Base-by-base conservation (phyloP, 2,329 filamentous ascomycete species). In the Purpureocillium takamizusanense region DNA sequence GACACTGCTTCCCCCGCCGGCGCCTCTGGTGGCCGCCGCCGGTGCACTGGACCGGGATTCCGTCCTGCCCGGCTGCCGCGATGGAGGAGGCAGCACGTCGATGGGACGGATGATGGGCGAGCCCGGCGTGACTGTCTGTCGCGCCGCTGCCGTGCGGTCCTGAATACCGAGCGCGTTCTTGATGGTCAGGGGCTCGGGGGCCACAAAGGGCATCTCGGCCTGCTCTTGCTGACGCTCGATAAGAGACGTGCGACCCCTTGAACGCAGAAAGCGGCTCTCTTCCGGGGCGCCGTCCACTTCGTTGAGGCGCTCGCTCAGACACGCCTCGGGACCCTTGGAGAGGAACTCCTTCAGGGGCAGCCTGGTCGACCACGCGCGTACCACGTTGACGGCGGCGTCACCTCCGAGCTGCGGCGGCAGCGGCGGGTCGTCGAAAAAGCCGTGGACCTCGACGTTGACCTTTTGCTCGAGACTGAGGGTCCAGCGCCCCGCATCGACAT, bases 341-440 rank as follows among this genome's bases (percentile, higher is more conserved):
- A 81, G 49, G 34, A 78, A 81, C 2, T 78, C 68, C 39, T 64
- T 50, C 18, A 77, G 56, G n/a, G 69, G 57, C 40, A 74, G 43
- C 44, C 69, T 63, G 15, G 67, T 67, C 32, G 73, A 63, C 61
- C 76, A 74, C 0, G 74, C 58, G 3, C 73, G 60, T 4, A 74
- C 61, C 6, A 25, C 21, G 21, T 25, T 25, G 21, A 25, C 21
- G 6, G 21, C 21, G 0, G 62, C 64, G 1, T 40, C 35, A 11
- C 17, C 37, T 10, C 38, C 38, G 1, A 16, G 36, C 11, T 35
- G 33, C 18, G 30, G 36, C 29, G 13, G 27, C 15, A 23, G 11
- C 3, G 41, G 42, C 28, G 39, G 55, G 34, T 79, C 74, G 34
- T 78, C 73, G 40, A 78, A 81, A 49, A 81, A 81, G 0, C 76